Evolutionary conservation across 192 early-diverging fungal species (phyloP), one percentile per base, ranked within the genome.

Genomic region (Gigaspora rosea): DNA sequence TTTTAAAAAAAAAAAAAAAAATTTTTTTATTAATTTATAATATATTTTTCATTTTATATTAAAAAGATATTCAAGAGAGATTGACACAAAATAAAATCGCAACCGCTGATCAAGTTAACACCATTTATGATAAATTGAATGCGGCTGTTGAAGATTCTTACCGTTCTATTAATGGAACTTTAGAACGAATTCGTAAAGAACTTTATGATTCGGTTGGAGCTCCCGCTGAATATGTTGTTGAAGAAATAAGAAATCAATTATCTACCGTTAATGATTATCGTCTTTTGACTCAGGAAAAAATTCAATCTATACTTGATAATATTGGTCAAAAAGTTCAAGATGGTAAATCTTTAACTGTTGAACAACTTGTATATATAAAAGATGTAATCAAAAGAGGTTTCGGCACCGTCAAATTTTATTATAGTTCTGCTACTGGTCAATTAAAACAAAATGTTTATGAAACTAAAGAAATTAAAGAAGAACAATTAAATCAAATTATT

Each of bases 321-420:
- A 61, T 75, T 64, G 57, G 58, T 51, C 58, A 64, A 49, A 75
- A 75, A 50, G 5, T 75, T 5, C 7, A 22, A 50, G 62, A 75
- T 20, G 74, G 74, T 0, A 75, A 75, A 33, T 18, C 35, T 15
- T 15, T 64, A 16, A 75, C 74, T 3, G 61, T 75, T 46, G 74
- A 75, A 16, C 74, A 75, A 51, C 22, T 75, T 20, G 8, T 48
- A 5, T 27, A 62, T 27, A 50, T 75, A 61, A 59, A 13, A 36
- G 10, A 63, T 8, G 18, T 47, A 4, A 16, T 65, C 12, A 51
- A 62, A 9, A 16, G 33, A 8, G 58, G 61, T 62, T 62, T 74
- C 51, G n/a, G 22, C 10, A 1, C 12, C 9, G 48, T 52, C 7
- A 75, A 52, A 51, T 12, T 51, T 2, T 35, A 57, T 8, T 62